phyloP scores from a whole-genome alignment of 352 stramenopile genomes.

The Globisporangium camurandrum region DNA sequence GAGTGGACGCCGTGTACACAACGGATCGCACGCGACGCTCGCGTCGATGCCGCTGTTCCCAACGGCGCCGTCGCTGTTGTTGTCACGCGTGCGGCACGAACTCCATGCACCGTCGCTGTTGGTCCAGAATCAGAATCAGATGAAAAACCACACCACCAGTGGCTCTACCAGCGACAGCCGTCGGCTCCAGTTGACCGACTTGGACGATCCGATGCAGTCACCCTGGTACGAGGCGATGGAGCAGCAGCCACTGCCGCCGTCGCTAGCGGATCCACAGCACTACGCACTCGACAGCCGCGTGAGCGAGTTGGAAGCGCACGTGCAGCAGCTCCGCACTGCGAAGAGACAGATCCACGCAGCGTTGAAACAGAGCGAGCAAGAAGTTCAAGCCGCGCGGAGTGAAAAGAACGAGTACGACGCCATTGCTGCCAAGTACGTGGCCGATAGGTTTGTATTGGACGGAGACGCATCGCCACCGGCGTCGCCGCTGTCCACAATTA shows the following conservation, averaged over 20 bases:
- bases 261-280: conserved; percentile 12
- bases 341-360: conserved; percentile 30
- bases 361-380: conserved; percentile 26
- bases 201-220: conserved; percentile 8
- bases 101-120: conserved; percentile 6
- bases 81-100: conserved; percentile 6
- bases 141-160: neutral
- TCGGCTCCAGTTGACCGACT: conserved; percentile 11
- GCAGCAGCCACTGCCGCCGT: conserved; percentile 5
- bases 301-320: conserved; percentile 27
- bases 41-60: conserved; percentile 7
- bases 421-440: conserved; percentile 22
- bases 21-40: conserved; percentile 7
- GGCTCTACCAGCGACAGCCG: neutral
- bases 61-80: conserved; percentile 11
- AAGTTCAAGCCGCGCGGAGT: conserved; percentile 18
- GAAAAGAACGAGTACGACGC: conserved; percentile 30
- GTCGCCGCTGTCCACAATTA: neutral
- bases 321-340: conserved; percentile 26
- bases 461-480: neutral
- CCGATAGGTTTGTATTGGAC: too few species aligned
- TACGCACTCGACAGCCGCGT: conserved; percentile 31
- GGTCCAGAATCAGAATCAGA: neutral
- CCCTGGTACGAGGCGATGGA: conserved; percentile 17
- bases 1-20: too few species aligned